A percentile compares a stretch with the other conserved stretches of the same genome.
Evolutionary conservation across 73 alveolate species (phyloP).

Genomic region (Paramecium caudatum): DNA sequence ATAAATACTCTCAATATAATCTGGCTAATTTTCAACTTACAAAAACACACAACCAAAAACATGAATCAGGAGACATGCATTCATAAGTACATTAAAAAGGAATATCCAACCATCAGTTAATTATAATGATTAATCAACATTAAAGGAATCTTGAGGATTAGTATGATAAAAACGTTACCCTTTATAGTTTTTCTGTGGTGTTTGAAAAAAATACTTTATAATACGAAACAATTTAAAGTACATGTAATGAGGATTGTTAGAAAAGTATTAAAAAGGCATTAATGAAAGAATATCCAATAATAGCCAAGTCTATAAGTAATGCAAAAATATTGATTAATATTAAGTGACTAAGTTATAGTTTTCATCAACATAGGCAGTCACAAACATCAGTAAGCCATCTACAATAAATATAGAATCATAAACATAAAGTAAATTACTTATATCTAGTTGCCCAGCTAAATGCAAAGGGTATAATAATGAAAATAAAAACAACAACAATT

Average conservation of each 20-base stretch:
- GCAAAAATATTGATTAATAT: neutral
- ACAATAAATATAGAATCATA: neutral
- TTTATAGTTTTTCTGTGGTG: constrained; percentile 30
- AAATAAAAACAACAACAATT: neutral
- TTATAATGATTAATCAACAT: neutral
- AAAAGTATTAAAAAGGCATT: neutral
- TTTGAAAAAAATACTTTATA: neutral
- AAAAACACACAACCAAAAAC: constrained; percentile 44
- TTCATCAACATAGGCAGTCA: constrained; percentile 54
- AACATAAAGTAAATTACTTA: neutral
- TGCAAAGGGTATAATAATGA: neutral
- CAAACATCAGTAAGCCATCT: neutral
- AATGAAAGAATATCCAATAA: constrained; percentile 2
- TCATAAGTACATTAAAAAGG: neutral
- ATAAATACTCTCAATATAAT: constrained; percentile 32
- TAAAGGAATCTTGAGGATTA: neutral
- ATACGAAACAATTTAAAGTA: neutral
- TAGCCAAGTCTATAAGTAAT: constrained; percentile 37
- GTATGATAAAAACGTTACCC: neutral
- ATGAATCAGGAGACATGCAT: constrained; percentile 41
- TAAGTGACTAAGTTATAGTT: constrained; percentile 27
- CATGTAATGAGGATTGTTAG: neutral
- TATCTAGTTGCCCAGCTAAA: neutral
- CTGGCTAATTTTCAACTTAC: neutral
- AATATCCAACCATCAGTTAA: constrained; percentile 25